These are phyloP conservation scores for Tulasnella sp. DNA, from an alignment of 768 basidiomycete species.

Conservation along the genomic window DNA sequence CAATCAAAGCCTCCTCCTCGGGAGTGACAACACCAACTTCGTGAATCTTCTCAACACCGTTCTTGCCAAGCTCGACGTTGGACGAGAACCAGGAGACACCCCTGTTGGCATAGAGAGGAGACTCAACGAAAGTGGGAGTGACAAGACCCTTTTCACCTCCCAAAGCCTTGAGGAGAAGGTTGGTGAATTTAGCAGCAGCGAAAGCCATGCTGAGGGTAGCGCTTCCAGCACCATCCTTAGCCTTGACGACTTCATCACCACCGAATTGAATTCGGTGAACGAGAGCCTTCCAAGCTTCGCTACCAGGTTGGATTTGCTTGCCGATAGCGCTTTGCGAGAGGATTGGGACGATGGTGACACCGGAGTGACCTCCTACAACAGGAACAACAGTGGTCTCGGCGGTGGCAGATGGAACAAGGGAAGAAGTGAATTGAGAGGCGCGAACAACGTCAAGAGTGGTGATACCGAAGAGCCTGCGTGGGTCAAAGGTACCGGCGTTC, in stretches of 20 bases:
- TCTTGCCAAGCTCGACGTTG: constrained; percentile 72
- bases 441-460: constrained; percentile 98
- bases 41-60: constrained; percentile 90
- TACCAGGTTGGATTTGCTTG: constrained; percentile 43
- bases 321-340: constrained; percentile 70
- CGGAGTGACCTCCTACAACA: constrained; percentile 92
- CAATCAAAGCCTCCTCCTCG: constrained; percentile 75
- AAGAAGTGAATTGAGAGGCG: constrained; percentile 77
- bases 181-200: constrained; percentile 57
- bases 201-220: constrained; percentile 71
- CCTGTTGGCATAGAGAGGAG: constrained; percentile 67
- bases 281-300: constrained; percentile 62
- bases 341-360: constrained; percentile 93
- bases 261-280: constrained; percentile 94
- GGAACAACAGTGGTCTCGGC: constrained; percentile 61
- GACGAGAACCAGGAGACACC: constrained; percentile 93
- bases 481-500: constrained; percentile 87
- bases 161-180: constrained; percentile 46
- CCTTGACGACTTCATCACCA: constrained; percentile 97
- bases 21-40: constrained; percentile 65
- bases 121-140: constrained; percentile 80
- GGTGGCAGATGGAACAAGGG: constrained; percentile 43
- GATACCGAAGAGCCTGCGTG: constrained; percentile 81
- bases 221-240: constrained; percentile 77
- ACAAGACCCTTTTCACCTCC: constrained; percentile 56